Evolutionary conservation across 1,139 yeast species (phyloP).

Genomic region (Kodamaea derodonti): DNA sequence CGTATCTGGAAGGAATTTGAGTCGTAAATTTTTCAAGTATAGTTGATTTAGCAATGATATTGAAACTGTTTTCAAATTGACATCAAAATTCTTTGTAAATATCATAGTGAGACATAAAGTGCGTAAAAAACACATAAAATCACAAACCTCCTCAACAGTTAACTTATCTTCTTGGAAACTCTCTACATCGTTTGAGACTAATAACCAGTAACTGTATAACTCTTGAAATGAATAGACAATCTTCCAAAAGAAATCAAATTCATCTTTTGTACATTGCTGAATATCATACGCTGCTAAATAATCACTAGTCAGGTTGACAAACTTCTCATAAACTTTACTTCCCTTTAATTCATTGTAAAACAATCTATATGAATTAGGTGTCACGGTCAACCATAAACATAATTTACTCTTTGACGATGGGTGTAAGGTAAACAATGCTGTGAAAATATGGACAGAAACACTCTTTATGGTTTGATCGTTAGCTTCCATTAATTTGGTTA

Average conservation of each 20-base stretch:
- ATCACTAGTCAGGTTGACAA: constrained; percentile 15
- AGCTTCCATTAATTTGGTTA: constrained; percentile 1
- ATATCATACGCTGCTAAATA: constrained; percentile 17
- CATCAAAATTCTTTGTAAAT: constrained; percentile 22
- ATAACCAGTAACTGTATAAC: constrained; percentile 49
- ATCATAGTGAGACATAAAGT: constrained; percentile 52
- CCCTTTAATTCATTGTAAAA: constrained; percentile 11
- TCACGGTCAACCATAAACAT: constrained; percentile 35
- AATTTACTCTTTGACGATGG: constrained; percentile 30
- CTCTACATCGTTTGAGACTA: constrained; percentile 71
- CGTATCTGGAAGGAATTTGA: constrained; percentile 47
- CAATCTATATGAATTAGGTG: constrained; percentile 19
- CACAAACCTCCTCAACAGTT: constrained; percentile 40
- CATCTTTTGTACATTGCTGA: background rate
- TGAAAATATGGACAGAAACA: constrained; percentile 17
- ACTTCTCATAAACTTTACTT: constrained; percentile 16
- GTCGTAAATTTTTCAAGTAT: constrained; percentile 64
- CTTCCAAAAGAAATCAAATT: constrained; percentile 28
- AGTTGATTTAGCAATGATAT: constrained; percentile 62
- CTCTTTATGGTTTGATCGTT: background rate
- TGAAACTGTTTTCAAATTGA: constrained; percentile 33
- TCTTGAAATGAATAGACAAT: constrained; percentile 41
- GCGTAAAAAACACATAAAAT: constrained; percentile 50
- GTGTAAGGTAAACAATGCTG: constrained; percentile 27
- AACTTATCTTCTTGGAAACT: constrained; percentile 45